Base-by-base conservation (phyloP, 352 stramenopile species). In the Phytophthora cajani region DNA sequence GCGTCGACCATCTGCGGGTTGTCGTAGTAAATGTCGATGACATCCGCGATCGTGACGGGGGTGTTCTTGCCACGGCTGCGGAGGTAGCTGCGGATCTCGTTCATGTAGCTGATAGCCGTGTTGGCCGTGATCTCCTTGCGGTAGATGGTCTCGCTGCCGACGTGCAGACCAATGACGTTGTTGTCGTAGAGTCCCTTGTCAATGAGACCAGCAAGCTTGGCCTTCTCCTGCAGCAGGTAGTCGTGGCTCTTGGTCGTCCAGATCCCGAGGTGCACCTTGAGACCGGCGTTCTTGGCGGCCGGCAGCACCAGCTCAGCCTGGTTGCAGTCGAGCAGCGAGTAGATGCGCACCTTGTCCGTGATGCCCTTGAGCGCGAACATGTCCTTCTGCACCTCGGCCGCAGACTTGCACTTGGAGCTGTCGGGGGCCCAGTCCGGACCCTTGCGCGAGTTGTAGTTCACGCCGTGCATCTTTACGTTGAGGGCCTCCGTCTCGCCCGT, bases 401-500 rank as follows among this genome's bases (percentile, higher is more conserved):
- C 52, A 2, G 65, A 67, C 69, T 92, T 93, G 72, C 87, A 94
- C 25, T 70, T 72, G 33, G 75, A 16, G 17, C 58, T 72, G 11
- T 74, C 49, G 5, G 79, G 6, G 0, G 65, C 68, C 81, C 81
- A 92, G 53, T 92, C 84, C 3, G 77, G 71, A 0, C 72, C 81
- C 57, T 83, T 89, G 49, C 84, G 83, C 17, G 81, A 74, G 75
- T 89, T 91, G 75, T 92, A 94, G 77, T 94, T 92, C 63, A 92
- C 69, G n/a, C 87, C 85, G 30, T 83, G 79, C 59, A 94, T 74
- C 36, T 76, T 82, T 51, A 89, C 80, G 57, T 85, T 84, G 50
- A 87, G 69, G 46, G 70, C 77, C 23, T 85, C 58, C 23, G 57
- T 40, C 30, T 27, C 42, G 23, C 47, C 47, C 3, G 47, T 23